Conservation (phyloP, 257 asterid genomes). For the Plectranthus barbatus region DNA sequence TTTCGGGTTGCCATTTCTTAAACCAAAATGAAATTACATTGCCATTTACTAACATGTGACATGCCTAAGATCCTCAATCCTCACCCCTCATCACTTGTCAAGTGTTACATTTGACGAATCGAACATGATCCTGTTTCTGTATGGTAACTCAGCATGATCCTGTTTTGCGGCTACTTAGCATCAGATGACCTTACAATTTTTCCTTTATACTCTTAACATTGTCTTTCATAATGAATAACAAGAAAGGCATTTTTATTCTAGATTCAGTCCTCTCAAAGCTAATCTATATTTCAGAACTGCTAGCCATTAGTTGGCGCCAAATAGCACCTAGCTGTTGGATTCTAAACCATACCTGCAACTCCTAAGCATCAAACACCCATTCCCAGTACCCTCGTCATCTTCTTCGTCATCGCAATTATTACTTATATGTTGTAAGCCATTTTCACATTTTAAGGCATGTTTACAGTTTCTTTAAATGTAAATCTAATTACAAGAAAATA, state of each 20-base stretch:
- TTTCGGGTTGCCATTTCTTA: neutral
- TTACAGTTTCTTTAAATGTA: neutral
- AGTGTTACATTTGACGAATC: no score
- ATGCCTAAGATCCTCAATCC: neutral
- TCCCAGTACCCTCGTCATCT: neutral
- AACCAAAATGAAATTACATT: neutral
- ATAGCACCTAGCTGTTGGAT: neutral
- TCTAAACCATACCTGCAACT: neutral
- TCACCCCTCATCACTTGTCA: neutral
- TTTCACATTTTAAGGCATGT: neutral
- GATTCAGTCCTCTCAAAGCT: neutral
- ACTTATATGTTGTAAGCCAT: neutral
- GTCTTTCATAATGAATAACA: neutral
- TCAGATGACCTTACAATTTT: neutral
- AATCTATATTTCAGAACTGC: neutral
- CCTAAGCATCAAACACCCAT: neutral
- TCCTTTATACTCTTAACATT: neutral
- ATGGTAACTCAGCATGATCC: neutral
- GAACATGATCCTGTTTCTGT: no score
- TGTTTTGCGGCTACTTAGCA: neutral
- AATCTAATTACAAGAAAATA: neutral
- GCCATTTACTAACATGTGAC: neutral
- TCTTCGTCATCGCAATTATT: neutral
- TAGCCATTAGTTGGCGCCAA: neutral
- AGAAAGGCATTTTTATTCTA: neutral